phyloP scores from a whole-genome alignment of 2,329 filamentous ascomycete species.

The Eutypella sp. region DNA sequence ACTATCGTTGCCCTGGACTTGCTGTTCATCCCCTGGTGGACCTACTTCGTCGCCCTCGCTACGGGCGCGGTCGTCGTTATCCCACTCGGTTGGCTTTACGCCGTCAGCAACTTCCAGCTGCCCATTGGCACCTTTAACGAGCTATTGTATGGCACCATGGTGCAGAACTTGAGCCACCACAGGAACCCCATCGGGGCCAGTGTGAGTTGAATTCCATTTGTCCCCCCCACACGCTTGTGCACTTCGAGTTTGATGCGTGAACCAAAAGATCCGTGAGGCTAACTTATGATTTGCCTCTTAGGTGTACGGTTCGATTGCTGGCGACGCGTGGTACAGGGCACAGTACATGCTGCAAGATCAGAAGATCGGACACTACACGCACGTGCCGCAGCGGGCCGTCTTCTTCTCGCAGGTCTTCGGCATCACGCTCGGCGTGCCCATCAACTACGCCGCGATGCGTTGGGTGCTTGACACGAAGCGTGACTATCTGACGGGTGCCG shows the following conservation, averaged over 20 bases:
- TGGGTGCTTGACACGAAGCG: conserved; percentile 55
- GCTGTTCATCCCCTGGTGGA: conserved; percentile 56
- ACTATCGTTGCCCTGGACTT: conserved; percentile 45
- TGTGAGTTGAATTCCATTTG: conserved; percentile 9
- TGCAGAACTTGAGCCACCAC: conserved; percentile 43
- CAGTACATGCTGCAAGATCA: conserved; percentile 57
- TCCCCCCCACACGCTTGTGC: too few species aligned
- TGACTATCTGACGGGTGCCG: conserved; percentile 47
- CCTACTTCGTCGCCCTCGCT: conserved; percentile 51
- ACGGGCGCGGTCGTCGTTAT: conserved; percentile 52
- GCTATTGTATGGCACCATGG: conserved; percentile 55
- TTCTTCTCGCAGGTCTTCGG: conserved; percentile 60
- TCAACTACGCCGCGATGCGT: conserved; percentile 57
- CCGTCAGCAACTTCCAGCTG: conserved; percentile 50
- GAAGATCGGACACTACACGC: conserved; percentile 62
- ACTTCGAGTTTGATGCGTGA: too few species aligned
- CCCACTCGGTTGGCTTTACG: conserved; percentile 55
- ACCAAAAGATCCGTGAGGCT: too few species aligned
- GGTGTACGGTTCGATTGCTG: conserved; percentile 53
- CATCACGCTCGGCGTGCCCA: conserved; percentile 52
- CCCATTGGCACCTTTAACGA: conserved; percentile 57
- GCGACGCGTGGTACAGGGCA: conserved; percentile 56
- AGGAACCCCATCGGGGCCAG: conserved; percentile 55
- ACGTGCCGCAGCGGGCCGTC: conserved; percentile 52
- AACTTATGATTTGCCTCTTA: conserved; percentile 5